Percentiles rank a stretch among this genome's conserved stretches.
These are phyloP conservation scores for Mycena indigotica DNA, from an alignment of 768 basidiomycete species.

Conservation along the genomic window DNA sequence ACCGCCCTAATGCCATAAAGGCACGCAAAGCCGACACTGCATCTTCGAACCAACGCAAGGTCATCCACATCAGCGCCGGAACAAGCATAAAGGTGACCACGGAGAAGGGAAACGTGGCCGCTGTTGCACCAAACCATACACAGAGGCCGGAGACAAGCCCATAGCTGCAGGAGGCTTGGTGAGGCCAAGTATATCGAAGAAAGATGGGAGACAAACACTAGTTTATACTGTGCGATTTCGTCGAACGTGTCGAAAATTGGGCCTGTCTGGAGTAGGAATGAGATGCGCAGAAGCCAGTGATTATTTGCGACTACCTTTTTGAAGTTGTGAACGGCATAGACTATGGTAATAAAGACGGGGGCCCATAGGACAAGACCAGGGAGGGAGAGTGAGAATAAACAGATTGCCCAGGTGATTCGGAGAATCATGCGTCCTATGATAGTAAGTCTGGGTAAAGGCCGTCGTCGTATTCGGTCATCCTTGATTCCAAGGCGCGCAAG, in stretches of 20 bases:
- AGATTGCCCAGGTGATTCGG: slow-evolving; percentile 62
- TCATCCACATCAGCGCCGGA: slow-evolving; percentile 86
- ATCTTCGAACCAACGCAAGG: slow-evolving; percentile 87
- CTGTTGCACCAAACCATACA: slow-evolving; percentile 56
- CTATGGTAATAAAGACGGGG: slow-evolving; percentile 74
- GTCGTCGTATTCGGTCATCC: slow-evolving; percentile 78
- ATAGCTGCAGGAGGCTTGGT: slow-evolving; percentile 36
- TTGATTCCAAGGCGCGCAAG: slow-evolving; percentile 71
- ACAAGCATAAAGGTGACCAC: slow-evolving; percentile 57
- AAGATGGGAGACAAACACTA: slow-evolving; percentile 46
- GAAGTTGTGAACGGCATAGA: slow-evolving; percentile 71
- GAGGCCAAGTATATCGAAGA: background rate
- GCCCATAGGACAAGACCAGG: slow-evolving; percentile 84
- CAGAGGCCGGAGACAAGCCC: slow-evolving; percentile 73
- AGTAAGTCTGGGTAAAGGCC: slow-evolving; percentile 51
- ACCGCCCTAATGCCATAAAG: slow-evolving; percentile 57
- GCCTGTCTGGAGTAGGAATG: slow-evolving; percentile 47
- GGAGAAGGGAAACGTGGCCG: slow-evolving; percentile 26
- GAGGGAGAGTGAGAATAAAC: slow-evolving; percentile 65
- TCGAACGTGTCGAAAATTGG: slow-evolving; percentile 87
- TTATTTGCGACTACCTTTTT: slow-evolving; percentile 52
- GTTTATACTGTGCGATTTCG: slow-evolving; percentile 88
- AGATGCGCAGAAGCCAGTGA: too few species aligned
- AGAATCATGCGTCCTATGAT: slow-evolving; percentile 67
- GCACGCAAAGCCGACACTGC: slow-evolving; percentile 80